A percentile compares a stretch with the other conserved stretches of the same genome.
phyloP scores from a whole-genome alignment of 805 yeast genomes.

The Tetrapisispora namnaoensis region DNA sequence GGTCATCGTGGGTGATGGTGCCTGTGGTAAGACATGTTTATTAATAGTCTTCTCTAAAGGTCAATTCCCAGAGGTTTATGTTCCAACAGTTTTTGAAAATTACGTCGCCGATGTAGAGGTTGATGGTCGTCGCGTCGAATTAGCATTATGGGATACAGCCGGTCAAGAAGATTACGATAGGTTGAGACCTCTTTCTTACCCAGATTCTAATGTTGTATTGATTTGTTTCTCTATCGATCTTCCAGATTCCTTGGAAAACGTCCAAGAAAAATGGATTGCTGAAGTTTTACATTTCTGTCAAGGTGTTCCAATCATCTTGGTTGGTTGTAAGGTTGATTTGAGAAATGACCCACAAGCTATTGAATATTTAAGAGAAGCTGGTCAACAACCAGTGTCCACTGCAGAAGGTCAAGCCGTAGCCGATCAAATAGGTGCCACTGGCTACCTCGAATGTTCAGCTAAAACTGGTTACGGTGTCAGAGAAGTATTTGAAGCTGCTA shows the following conservation, averaged over 20 bases:
- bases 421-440: slow-evolving; percentile 77
- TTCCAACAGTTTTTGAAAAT: slow-evolving; percentile 94
- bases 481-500: slow-evolving; percentile 87
- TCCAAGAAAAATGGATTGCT: slow-evolving; percentile 90
- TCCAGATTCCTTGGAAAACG: slow-evolving; percentile 87
- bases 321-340: slow-evolving; percentile 84
- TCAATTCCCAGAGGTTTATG: slow-evolving; percentile 88
- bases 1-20: slow-evolving; percentile 96
- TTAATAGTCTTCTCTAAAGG: slow-evolving; percentile 80
- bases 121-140: slow-evolving; percentile 84
- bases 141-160: slow-evolving; percentile 97
- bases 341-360: slow-evolving; percentile 73
- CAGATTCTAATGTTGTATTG: slow-evolving; percentile 83
- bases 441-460: slow-evolving; percentile 88
- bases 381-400: slow-evolving; percentile 70
- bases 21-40: slow-evolving; percentile 92
- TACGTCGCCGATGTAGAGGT: slow-evolving; percentile 94
- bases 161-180: slow-evolving; percentile 98
- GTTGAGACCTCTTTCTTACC: slow-evolving; percentile 81
- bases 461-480: slow-evolving; percentile 85
- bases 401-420: slow-evolving; percentile 84
- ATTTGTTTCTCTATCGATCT: slow-evolving; percentile 88
- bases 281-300: slow-evolving; percentile 87
- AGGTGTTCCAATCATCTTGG: slow-evolving; percentile 76
- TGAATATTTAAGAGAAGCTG: slow-evolving; percentile 62